Evolutionary conservation across 306 rosid genomes (phyloP), one percentile per base, ranked within the genome.

Genomic region (Quercus berberidifolia): DNA sequence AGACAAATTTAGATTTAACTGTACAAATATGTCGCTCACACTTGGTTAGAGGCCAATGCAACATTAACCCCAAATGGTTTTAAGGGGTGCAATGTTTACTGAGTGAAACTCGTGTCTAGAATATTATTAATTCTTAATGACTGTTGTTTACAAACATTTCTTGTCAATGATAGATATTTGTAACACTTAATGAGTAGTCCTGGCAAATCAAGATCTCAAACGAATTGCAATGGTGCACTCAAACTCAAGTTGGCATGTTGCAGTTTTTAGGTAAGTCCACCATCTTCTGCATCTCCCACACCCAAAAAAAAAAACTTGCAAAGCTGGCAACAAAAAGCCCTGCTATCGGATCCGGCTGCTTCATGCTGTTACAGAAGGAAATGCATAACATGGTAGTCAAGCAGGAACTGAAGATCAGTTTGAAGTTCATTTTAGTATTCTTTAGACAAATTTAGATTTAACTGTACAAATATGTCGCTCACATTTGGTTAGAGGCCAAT

Each of bases 401-500:
- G 82, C 73, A 59, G 82, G 78, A 75, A 51, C 59, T 77, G 57
- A 78, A 74, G 74, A 65, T 55, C 75, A 60, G 79, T 78, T 89
- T 77, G 85, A 75, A 79, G 76, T 76, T 58, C 65, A 7, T 68
- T 84, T 82, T 72, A 82, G 86, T 88, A 88, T 88, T 89, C 89
- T 92, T 89, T 83, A 70, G 83, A 85, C 79, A 78, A 86, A 63
- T 74, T 82, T 91, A 91, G 94, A 86, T 88, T 92, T 90, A 91
- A 93, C 97, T 89, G 97, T 91, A 93, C 88, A 91, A 81, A 96
- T 84, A 76, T 86, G 92, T 77, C 72, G 20, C 72, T 67, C 87
- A 79, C 92, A 79, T 84, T 79, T 78, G 92, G 93, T 83, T 83
- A 87, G 88, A 84, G 83, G 82, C 91, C 88, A 84, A 56, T 79